phyloP scores from a whole-genome alignment of 345 rosid genomes.

The Lepidium africanum region DNA sequence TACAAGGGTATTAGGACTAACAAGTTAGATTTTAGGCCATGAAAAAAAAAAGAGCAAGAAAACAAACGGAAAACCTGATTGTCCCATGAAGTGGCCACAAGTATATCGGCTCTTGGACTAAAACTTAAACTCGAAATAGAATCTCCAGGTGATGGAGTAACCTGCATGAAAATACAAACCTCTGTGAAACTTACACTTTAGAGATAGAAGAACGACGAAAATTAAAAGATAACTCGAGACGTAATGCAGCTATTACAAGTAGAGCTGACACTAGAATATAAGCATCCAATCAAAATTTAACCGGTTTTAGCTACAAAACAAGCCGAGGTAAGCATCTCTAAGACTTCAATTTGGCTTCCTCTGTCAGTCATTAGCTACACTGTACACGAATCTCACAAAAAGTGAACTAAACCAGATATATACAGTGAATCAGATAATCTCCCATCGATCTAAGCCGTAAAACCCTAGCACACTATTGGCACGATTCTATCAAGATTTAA shows the following conservation, averaged over 20 bases:
- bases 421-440: background rate
- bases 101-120: slow-evolving; percentile 86
- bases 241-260: background rate
- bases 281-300: background rate
- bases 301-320: background rate
- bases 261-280: background rate
- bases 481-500: background rate
- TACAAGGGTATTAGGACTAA: background rate
- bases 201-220: background rate
- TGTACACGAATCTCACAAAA: background rate
- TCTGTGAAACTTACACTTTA: background rate
- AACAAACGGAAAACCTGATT: slow-evolving; percentile 58
- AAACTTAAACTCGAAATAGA: slow-evolving; percentile 85
- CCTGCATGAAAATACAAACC: slow-evolving; percentile 33
- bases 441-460: background rate
- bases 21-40: background rate
- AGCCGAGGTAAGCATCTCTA: background rate
- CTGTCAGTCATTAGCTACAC: background rate
- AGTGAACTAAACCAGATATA: background rate
- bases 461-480: background rate
- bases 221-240: background rate
- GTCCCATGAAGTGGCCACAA: slow-evolving; percentile 98
- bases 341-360: background rate
- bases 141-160: slow-evolving; percentile 74
- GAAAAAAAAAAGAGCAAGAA: background rate